These are phyloP conservation scores for Naegleria gruberi DNA, from an alignment of 208 protist genomes.

Conservation along the genomic window DNA sequence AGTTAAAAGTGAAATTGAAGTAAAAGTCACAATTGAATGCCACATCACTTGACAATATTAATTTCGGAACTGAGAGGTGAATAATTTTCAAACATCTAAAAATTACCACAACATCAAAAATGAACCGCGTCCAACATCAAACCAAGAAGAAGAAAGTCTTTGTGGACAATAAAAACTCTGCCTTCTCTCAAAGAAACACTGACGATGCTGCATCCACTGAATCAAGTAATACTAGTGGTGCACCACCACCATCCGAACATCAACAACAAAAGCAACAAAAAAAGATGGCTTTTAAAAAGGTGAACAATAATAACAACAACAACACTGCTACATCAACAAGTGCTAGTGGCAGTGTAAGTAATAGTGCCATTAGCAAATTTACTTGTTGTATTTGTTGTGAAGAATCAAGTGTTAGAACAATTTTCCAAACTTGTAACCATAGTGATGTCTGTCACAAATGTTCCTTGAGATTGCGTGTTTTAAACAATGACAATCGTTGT, in stretches of 20 bases:
- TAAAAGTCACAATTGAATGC: too few species aligned
- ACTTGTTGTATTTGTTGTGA: constrained; percentile 9
- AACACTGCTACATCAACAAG: too few species aligned
- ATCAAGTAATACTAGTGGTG: too few species aligned
- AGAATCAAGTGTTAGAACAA: background rate
- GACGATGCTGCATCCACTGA: background rate
- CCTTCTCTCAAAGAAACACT: background rate
- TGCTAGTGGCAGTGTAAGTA: too few species aligned
- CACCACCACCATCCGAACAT: background rate
- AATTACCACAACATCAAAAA: too few species aligned
- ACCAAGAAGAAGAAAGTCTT: background rate
- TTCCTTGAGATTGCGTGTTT: background rate
- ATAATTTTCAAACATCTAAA: too few species aligned
- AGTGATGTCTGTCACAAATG: constrained; percentile 9
- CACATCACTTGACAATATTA: too few species aligned
- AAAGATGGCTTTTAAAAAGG: too few species aligned
- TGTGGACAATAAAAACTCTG: background rate
- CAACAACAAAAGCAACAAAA: too few species aligned
- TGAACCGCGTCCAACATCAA: background rate
- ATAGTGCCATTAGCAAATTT: background rate
- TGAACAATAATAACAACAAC: too few species aligned
- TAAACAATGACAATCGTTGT: constrained; percentile 9
- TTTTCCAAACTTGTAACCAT: constrained; percentile 13
- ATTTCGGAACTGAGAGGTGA: too few species aligned
- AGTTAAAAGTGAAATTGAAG: too few species aligned